Conservation (phyloP, 148 eudicot genomes). For the Cornus florida region DNA sequence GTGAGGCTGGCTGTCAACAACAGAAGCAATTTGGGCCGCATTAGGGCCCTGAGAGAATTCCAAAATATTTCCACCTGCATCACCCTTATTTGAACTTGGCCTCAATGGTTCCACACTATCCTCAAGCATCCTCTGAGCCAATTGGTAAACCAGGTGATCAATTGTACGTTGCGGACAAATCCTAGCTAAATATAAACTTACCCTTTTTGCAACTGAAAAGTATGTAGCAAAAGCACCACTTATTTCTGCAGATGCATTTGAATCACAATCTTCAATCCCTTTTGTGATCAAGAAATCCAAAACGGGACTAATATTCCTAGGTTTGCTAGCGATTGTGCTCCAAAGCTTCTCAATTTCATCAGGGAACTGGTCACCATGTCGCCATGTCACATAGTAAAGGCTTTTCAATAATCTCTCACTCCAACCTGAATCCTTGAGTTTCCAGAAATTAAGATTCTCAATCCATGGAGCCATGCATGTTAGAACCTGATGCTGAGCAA, state of each 20-base stretch:
- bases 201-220: slow-evolving; percentile 96
- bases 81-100: slow-evolving; percentile 61
- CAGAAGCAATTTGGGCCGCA: slow-evolving; percentile 61
- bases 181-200: slow-evolving; percentile 91
- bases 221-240: slow-evolving; percentile 98
- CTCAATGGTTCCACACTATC: slow-evolving; percentile 84
- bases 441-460: slow-evolving; percentile 97
- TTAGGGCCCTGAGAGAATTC: slow-evolving; percentile 95
- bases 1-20: slow-evolving; percentile 86
- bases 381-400: slow-evolving; percentile 95
- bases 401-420: slow-evolving; percentile 88
- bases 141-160: slow-evolving; percentile 93
- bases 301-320: slow-evolving; percentile 93
- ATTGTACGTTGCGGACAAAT: slow-evolving; percentile 96
- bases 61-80: slow-evolving; percentile 60
- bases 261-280: slow-evolving; percentile 99
- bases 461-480: slow-evolving; percentile 99
- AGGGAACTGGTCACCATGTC: slow-evolving; percentile 99
- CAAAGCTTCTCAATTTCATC: slow-evolving; percentile 99
- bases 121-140: slow-evolving; percentile 92
- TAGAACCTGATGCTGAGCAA: slow-evolving; percentile 97
- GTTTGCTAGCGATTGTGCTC: slow-evolving; percentile 99
- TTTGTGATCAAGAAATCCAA: slow-evolving; percentile 92
- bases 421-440: slow-evolving; percentile 96
- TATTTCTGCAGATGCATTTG: slow-evolving; percentile 97